Percentiles rank a stretch among this genome's conserved stretches.
Conservation (phyloP, 306 rosid genomes). For the Cucurbita pepo region DNA sequence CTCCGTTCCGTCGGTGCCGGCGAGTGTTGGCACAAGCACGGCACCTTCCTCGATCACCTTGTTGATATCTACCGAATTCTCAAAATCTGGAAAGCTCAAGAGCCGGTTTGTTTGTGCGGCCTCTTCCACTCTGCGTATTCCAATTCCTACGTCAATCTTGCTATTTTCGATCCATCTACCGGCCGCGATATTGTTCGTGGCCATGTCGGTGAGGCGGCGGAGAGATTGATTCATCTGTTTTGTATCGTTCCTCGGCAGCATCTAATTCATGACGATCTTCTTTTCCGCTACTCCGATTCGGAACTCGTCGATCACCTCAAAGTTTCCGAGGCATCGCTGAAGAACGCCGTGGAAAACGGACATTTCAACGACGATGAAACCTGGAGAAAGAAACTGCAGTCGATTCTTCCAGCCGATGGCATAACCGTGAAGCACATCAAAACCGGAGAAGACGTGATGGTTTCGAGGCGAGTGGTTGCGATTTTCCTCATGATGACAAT, state of each 20-base stretch:
- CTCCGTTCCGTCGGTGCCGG: conserved; percentile 68
- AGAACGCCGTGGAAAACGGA: conserved; percentile 26
- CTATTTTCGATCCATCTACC: conserved; percentile 71
- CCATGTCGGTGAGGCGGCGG: conserved; percentile 51
- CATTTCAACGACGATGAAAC: conserved; percentile 16
- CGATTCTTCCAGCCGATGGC: conserved; percentile 46
- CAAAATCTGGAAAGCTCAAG: conserved; percentile 50
- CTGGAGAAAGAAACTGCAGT: conserved; percentile 59
- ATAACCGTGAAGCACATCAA: conserved; percentile 44
- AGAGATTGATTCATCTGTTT: conserved; percentile 54
- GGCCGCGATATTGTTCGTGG: conserved; percentile 46
- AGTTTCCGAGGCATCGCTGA: conserved; percentile 20
- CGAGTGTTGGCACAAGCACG: conserved; percentile 97
- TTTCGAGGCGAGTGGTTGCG: conserved; percentile 57
- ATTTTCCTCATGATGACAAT: conserved; percentile 61
- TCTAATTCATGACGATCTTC: conserved; percentile 63
- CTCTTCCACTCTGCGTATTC: conserved; percentile 93
- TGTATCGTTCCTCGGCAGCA: conserved; percentile 66
- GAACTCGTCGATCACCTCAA: conserved; percentile 48
- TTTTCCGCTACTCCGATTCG: conserved; percentile 44
- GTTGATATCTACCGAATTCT: conserved; percentile 51
- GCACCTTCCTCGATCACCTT: conserved; percentile 73
- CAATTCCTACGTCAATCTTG: conserved; percentile 85
- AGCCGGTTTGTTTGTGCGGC: conserved; percentile 51
- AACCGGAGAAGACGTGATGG: conserved; percentile 40